Base-by-base conservation (phyloP, 768 basidiomycete species). In the Gloeostereum incarnatum region DNA sequence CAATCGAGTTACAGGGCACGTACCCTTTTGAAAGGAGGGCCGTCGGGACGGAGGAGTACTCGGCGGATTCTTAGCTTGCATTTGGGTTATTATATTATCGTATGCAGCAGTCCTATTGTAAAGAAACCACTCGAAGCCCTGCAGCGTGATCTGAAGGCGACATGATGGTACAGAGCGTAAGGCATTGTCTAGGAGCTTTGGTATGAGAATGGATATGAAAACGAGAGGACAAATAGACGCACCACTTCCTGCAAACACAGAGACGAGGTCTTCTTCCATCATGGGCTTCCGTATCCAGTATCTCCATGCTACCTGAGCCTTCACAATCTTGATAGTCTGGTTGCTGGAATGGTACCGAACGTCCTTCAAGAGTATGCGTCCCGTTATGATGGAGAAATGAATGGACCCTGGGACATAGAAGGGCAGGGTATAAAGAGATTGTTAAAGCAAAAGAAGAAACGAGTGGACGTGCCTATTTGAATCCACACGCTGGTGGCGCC, bases 71-170 rank as follows among this genome's bases (percentile, higher is more conserved):
- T 63, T 62, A 16, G 56, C 60, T 42, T 74, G 71, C 70, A 92
- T 78, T 51, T 84, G 76, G 8, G 82, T 71, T 14, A 94, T 61
- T 37, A 98, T 91, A 38, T 76, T 71, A 52, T 98, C 91, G 58
- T 83, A 97, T 3, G 90, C 80, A 3, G 87, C 75, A 3, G 89
- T 93, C 34, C 79, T 69, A 59, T 97, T 98, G 59, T 88, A 96
- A 29, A 98, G 49, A 55, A 89, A 89, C 81, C 88, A 92, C 56
- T 98, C 92, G 31, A 92, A 67, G 13, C 94, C 94, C 48, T 93
- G 77, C 3, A 87, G 49, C 5, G 78, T 78, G 20, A 92, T 53
- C 39, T 86, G 80, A 21, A 97, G 75, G 26, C 94, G 81, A 50
- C 90, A 94, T 10, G 82, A 75, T 41, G 73, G 66, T 17, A 70